Evolutionary conservation across 768 basidiomycete species (phyloP), one percentile per base, ranked within the genome.

Genomic region (Pseudohyphozyma bogoriensis): DNA sequence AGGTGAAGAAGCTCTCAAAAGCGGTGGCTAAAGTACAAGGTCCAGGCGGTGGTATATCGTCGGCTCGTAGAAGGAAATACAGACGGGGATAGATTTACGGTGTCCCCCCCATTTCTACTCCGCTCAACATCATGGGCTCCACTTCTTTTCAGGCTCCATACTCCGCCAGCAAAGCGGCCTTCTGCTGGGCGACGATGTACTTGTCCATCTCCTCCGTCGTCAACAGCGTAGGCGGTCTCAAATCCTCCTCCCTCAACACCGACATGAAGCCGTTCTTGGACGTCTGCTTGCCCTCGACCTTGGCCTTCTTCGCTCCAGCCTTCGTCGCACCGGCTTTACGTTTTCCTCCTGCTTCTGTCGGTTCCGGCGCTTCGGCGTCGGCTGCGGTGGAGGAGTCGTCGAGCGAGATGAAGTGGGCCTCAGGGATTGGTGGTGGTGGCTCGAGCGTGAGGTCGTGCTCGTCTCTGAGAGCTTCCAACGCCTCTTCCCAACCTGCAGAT

Each of bases 401-500:
- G 53, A 63, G 56, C 22, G 61, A 58, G 52, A 66, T 60, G 55
- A 55, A 31, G 15, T 51, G 35, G 2, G 58, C 57, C 29, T 59
- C 28, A 35, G 51, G 51, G 33, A 51, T 58, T 29, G 62, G 49
- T 18, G 58, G 36, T n/a, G 65, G 61, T 7, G 53, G 33, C 46
- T 56, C 51, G 52, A 55, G 51, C 49, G 60, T 31, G 24, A 60
- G 58, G 51, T 36, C 58, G 24, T 66, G 56, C 50, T 18, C 28
- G 33, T 63, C 56, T 24, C 56, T 40, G 58, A 65, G 65, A 49
- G 69, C 58, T 44, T 55, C 63, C 44, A 68, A 32, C 22, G 67
- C 68, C 36, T 70, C 69, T 58, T 67, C 63, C 69, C 69, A 70
- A 13, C 61, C 69, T 70, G 53, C 32, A 26, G 2, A 7, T 8